phyloP scores from a whole-genome alignment of 257 asterid genomes.

The Nicotiana attenuata region DNA sequence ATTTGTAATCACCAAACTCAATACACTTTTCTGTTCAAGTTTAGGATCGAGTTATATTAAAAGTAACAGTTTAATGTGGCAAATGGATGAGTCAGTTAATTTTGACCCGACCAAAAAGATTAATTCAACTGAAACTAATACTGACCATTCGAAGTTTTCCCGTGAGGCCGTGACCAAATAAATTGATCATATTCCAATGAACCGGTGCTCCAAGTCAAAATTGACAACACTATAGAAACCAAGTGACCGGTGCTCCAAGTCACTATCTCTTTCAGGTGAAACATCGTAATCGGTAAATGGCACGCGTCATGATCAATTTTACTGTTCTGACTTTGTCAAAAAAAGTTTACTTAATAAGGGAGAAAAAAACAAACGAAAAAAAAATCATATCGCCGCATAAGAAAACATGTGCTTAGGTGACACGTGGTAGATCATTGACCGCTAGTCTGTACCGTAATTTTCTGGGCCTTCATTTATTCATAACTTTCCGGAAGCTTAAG shows the following conservation, averaged over 20 bases:
- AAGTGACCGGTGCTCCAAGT: not conserved
- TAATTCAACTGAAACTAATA: too few species aligned
- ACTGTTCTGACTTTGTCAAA: not conserved
- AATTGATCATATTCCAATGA: not conserved
- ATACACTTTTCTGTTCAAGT: not conserved
- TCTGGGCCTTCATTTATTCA: slow-evolving; percentile 7
- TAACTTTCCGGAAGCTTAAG: not conserved
- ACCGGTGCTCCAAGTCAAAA: too few species aligned
- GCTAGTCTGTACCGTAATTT: not conserved
- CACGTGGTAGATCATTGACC: not conserved
- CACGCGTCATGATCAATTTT: not conserved
- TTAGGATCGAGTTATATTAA: too few species aligned
- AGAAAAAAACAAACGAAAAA: not conserved
- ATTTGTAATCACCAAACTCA: not conserved
- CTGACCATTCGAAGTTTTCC: not conserved
- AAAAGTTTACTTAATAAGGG: not conserved
- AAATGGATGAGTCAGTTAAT: not conserved
- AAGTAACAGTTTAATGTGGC: not conserved
- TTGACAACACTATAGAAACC: not conserved
- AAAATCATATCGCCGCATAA: not conserved
- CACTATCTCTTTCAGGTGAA: not conserved
- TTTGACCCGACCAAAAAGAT: not conserved
- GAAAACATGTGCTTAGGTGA: not conserved
- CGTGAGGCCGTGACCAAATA: not conserved
- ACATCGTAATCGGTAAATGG: not conserved